Base-by-base conservation (phyloP, 148 eudicot genomes). In the Rhododendron ovatum region DNA sequence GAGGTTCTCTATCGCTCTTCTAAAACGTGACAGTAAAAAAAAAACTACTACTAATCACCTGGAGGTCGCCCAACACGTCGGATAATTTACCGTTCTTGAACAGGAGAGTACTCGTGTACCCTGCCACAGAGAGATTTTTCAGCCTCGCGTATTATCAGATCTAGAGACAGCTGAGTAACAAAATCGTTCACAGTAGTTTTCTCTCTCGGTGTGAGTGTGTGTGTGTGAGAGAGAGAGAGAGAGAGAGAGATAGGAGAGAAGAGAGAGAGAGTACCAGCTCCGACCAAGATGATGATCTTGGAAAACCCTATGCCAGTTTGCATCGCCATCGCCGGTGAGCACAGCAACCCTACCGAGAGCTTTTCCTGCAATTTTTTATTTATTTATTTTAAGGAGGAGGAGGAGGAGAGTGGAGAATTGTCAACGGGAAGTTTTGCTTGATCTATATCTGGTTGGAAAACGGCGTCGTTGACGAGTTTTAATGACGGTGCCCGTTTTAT, bases 71-170 rank as follows among this genome's bases (percentile, higher is more conserved):
- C 79, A 96, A 84, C 1, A 96, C 43, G 84, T 96, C 98, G 7
- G 98, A 93, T 75, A 96, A 85, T 85, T 96, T 94, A 2, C 92
- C 93, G 67, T 96, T 92, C 88, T 91, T 91, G 26, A 94, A 9
- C 88, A 96, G 86, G 48, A 96, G n/a, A 39, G 98, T 94, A 11
- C 98, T 91, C 41, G 98, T 92, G 82, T 94, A 95, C 43, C 99
- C 99, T 96, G 88, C 17, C 35, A 69, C 14, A 81, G 30, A 87
- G 28, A 15, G 10, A 37, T 14, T 53, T 53, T 74, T 71, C 85
- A 86, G 22, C 82, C 1, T 26, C 7, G 15, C 17, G 28, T 43
- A 51, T n/a, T 55, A 85, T 45, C 67, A 71, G 48, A 76, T 87
- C 53, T 35, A 81, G 4, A 73, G 5, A n/a, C 20, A 57, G 50